These are phyloP conservation scores for Podochytrium sp. DNA, from an alignment of 192 early-diverging fungal genomes.

Conservation along the genomic window DNA sequence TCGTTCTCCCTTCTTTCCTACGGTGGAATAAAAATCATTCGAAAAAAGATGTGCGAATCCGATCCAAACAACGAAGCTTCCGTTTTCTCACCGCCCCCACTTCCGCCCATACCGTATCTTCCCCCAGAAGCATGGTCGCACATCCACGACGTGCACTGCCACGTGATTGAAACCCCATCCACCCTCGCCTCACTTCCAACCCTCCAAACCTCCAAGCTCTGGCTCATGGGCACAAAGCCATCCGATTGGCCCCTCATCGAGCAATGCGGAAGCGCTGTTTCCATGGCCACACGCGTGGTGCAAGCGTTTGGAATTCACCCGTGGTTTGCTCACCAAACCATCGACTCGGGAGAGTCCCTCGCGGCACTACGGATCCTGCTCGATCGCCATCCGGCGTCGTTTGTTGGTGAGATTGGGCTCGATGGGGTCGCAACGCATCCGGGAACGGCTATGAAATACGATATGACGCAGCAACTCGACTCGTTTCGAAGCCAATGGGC, in stretches of 20 bases:
- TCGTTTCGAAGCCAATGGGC: constrained; percentile 71
- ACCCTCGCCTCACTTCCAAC: constrained; percentile 1
- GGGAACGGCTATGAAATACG: constrained; percentile 39
- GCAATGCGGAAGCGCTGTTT: neutral
- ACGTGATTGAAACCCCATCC: constrained; percentile 25
- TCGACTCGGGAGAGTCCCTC: neutral
- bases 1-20: neutral
- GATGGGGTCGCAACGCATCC: constrained; percentile 60
- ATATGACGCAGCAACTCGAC: constrained; percentile 51
- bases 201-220: constrained; percentile 1
- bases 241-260: constrained; percentile 33
- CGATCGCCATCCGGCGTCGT: constrained; percentile 38
- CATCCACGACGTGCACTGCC: constrained; percentile 39
- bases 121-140: neutral
- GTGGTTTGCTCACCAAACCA: constrained; percentile 37
- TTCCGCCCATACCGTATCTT: neutral
- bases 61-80: neutral
- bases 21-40: neutral
- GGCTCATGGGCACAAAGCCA: constrained; percentile 37
- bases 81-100: neutral
- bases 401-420: constrained; percentile 72
- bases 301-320: constrained; percentile 47
- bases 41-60: neutral
- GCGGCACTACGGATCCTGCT: constrained; percentile 38
- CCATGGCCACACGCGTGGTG: constrained; percentile 16